Evolutionary conservation across 495 filamentous ascomycete species (phyloP).

Genomic region (Lineolata rhizophorae): DNA sequence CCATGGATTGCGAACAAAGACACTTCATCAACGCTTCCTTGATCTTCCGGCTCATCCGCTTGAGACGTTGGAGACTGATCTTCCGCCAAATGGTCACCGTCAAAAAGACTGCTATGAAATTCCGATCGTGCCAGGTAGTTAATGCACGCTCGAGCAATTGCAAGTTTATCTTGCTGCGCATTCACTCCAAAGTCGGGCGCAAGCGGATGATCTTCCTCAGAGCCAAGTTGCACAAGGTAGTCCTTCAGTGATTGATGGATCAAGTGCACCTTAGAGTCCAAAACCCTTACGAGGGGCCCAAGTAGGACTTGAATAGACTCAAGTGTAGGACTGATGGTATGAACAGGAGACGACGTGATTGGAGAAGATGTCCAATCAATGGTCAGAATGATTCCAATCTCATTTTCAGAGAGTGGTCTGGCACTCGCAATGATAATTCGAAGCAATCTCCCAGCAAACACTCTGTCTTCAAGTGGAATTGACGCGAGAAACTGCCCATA

Average conservation of each 20-base stretch:
- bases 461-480: background rate
- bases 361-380: background rate
- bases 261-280: background rate
- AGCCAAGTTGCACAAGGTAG: background rate
- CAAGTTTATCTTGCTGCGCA: no score
- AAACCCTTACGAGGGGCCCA: background rate
- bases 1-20: no score
- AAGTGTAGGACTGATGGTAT: background rate
- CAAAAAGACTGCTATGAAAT: no score
- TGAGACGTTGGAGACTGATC: no score
- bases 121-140: no score
- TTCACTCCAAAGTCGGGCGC: no score
- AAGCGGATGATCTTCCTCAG: no score
- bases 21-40: no score
- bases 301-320: background rate
- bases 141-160: no score
- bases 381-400: background rate
- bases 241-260: background rate
- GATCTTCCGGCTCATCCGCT: no score
- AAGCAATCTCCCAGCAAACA: background rate
- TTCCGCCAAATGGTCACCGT: no score
- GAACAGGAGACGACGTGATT: background rate
- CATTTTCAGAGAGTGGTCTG: background rate
- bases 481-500: background rate
- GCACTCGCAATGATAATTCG: background rate